Evolutionary conservation across 139 green algal species (phyloP).

Genomic region (Micractinium conductrix): DNA sequence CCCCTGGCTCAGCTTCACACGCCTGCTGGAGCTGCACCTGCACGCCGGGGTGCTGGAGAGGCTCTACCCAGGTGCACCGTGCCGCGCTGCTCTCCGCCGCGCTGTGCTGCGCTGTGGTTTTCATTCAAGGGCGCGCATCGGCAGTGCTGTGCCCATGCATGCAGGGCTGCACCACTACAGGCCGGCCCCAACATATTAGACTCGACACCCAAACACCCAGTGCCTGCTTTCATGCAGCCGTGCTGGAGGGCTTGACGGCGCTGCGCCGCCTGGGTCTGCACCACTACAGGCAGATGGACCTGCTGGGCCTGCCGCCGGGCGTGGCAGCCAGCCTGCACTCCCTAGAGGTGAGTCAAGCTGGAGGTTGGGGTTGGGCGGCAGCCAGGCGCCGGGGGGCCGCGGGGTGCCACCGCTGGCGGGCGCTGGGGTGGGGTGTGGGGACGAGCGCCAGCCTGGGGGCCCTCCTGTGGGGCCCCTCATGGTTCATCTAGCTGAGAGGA

Average conservation of each 20-base stretch:
- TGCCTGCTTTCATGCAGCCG: background rate
- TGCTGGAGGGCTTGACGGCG: background rate
- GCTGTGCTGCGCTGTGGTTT: background rate
- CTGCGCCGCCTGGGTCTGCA: background rate
- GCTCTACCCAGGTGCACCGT: constrained; percentile 4
- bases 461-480: too few relatives aligned
- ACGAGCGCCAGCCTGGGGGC: too few relatives aligned
- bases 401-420: too few relatives aligned
- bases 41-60: constrained; percentile 1
- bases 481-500: too few relatives aligned
- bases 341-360: too few relatives aligned
- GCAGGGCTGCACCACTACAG: background rate
- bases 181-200: background rate
- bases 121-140: background rate
- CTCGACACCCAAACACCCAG: background rate
- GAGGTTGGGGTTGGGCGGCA: too few relatives aligned
- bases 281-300: background rate
- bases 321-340: background rate
- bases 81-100: too few relatives aligned
- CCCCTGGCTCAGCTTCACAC: too few relatives aligned
- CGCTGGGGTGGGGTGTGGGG: too few relatives aligned
- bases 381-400: too few relatives aligned
- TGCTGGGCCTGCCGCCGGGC: background rate
- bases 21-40: constrained; percentile 3
- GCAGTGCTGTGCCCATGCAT: background rate